Conservation (phyloP, 1,284 basidiomycete species). For the Puccinia hordei region DNA sequence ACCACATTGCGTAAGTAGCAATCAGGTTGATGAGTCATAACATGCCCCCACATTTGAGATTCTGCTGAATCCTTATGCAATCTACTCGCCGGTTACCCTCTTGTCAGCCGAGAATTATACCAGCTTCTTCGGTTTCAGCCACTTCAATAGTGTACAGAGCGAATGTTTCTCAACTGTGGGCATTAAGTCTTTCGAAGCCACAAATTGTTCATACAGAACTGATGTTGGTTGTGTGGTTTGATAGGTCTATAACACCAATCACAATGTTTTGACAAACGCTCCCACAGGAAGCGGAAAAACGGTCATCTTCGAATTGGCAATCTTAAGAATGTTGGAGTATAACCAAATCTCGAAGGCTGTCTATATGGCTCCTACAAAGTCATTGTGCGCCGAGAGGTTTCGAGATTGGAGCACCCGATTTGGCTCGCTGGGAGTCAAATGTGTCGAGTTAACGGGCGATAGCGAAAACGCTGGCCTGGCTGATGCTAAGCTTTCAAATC, state of each 20-base stretch:
- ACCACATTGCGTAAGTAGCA: conserved; percentile 6
- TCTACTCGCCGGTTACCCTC: neutral
- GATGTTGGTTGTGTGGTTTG: neutral
- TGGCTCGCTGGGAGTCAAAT: conserved; percentile 71
- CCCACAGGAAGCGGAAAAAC: conserved; percentile 56
- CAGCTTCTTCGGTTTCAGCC: conserved; percentile 26
- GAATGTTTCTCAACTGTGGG: conserved; percentile 33
- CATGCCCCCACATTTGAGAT: neutral
- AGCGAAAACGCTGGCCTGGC: conserved; percentile 71
- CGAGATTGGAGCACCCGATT: conserved; percentile 84
- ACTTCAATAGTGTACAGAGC: conserved; percentile 40
- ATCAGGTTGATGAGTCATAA: neutral
- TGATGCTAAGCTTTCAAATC: conserved; percentile 70
- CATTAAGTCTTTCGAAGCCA: neutral
- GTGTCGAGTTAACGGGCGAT: conserved; percentile 91
- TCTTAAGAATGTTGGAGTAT: conserved; percentile 73
- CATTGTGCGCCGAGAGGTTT: conserved; percentile 77
- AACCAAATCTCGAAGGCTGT: conserved; percentile 69
- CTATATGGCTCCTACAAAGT: conserved; percentile 90
- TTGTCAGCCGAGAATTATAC: conserved; percentile 9
- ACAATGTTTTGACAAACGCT: conserved; percentile 69
- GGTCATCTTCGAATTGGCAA: conserved; percentile 85
- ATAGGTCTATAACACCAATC: conserved; percentile 69
- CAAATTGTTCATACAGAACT: neutral
- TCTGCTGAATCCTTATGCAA: too few species aligned